Evolutionary conservation across 768 basidiomycete genomes (phyloP).

Genomic region (Boletus rex-veris): DNA sequence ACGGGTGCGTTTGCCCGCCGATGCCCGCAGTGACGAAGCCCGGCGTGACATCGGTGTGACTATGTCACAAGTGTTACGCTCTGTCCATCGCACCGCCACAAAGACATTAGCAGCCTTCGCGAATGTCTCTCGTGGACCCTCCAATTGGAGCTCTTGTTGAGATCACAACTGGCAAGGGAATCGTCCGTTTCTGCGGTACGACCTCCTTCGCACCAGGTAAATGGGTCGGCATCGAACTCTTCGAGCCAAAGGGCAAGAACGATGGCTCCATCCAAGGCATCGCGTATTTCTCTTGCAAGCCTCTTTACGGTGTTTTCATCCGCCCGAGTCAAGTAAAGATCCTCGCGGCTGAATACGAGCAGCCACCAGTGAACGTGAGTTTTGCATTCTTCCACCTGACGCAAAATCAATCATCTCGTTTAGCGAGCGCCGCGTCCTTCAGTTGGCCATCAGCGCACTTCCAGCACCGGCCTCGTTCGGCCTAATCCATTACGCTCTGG

Average conservation of each 20-base stretch:
- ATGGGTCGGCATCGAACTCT: slow-evolving; percentile 94
- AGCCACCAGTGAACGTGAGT: slow-evolving; percentile 25
- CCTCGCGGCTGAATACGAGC: slow-evolving; percentile 36
- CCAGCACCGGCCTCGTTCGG: slow-evolving; percentile 46
- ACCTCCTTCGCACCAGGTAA: slow-evolving; percentile 85
- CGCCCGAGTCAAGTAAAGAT: slow-evolving; percentile 80
- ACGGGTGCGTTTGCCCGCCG: slow-evolving; percentile 5
- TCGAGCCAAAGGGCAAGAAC: slow-evolving; percentile 87
- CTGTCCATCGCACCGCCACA: slow-evolving; percentile 14
- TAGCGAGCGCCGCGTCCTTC: slow-evolving; percentile 33
- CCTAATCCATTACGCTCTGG: slow-evolving; percentile 40
- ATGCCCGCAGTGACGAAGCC: slow-evolving; percentile 3
- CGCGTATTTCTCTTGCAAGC: slow-evolving; percentile 77
- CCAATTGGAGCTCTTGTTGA: slow-evolving; percentile 74
- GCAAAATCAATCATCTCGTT: slow-evolving; percentile 3
- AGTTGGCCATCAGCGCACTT: slow-evolving; percentile 57
- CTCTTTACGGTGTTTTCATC: slow-evolving; percentile 83
- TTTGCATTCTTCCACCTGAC: not conserved
- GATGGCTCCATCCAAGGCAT: slow-evolving; percentile 83
- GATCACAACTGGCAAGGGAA: slow-evolving; percentile 75
- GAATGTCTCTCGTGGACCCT: slow-evolving; percentile 38
- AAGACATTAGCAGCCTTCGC: no score
- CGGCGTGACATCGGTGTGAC: slow-evolving; percentile 14
- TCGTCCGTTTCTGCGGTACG: slow-evolving; percentile 80
- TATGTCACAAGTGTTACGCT: not conserved